Base-by-base conservation (phyloP, 164 flowering plant genomes). In the Aristolochia californica region DNA sequence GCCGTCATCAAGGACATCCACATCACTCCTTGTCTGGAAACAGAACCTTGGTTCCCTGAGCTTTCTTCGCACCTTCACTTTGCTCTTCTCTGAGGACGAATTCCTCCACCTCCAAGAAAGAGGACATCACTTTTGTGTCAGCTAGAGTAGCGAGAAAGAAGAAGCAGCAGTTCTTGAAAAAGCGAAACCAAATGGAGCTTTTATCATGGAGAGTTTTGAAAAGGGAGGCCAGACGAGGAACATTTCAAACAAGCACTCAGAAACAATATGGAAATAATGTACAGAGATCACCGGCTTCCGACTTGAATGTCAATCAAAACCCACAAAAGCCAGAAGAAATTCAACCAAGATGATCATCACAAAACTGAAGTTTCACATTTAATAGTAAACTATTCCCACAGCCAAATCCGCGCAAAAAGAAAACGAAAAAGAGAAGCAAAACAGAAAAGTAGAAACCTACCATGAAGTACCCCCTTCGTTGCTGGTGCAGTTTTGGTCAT, bases 1-100 rank as follows among this genome's bases (percentile, higher is more conserved):
- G 27, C 93, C 96, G 75, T 89, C 97, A 64, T 89, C 97, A 27
- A 87, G 79, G 17, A 87, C 93, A 76, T 90, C 97, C 0, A 85
- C 72, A 44, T 90, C 93, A 53, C 95, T 90, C 67, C 87, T 80
- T 27, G 97, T 90, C 66, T 87, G 93, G 66, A 90, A 87, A 64
- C 90, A 83, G 58, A 90, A 87, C 62, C 97, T 85, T 48, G 97
- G 95, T 61, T 90, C 95, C 62, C 97, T 82, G 3, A 85, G 78
- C 75, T 85, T 90, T 60, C 93, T 85, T 65, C 93, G 79, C 66
- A 78, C 77, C 72, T 89, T 89, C 82, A 87, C 72, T 66, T 80
- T 83, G 70, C 58, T 73, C 72, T 79, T 82, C 49, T 85, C 83
- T 27, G 80, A 62, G 0, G 75, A 61, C 25, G 83, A 66, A 58